phyloP scores from a whole-genome alignment of 768 basidiomycete genomes.

The Mycena crocata region DNA sequence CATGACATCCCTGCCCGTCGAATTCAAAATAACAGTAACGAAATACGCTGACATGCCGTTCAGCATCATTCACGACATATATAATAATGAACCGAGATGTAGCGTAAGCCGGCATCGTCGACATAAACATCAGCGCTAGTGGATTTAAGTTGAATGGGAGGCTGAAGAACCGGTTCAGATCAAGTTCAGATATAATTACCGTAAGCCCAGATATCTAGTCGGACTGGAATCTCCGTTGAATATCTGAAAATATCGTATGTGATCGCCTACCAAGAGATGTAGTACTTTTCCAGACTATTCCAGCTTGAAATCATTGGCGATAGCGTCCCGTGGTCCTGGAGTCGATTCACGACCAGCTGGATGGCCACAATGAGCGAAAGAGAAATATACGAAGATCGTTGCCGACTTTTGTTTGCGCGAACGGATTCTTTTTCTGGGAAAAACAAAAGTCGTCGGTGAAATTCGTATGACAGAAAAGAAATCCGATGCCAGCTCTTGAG shows the following conservation, averaged over 20 bases:
- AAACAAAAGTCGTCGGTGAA: neutral
- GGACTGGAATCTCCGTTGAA: conserved; percentile 3
- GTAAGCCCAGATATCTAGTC: conserved; percentile 53
- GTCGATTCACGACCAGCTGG: conserved; percentile 46
- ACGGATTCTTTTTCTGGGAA: conserved; percentile 52
- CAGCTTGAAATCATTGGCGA: conserved; percentile 48
- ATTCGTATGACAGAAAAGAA: conserved; percentile 36
- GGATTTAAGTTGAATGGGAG: neutral
- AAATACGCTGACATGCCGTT: conserved; percentile 41
- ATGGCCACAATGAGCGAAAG: conserved; percentile 10
- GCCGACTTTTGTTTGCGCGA: conserved; percentile 48
- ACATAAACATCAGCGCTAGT: conserved; percentile 52
- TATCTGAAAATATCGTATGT: neutral
- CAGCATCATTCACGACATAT: neutral
- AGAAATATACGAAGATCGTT: neutral
- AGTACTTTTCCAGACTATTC: conserved; percentile 46
- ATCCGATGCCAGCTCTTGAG: conserved; percentile 54
- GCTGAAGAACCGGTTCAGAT: neutral
- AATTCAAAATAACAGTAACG: conserved; percentile 48
- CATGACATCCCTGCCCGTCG: conserved; percentile 47
- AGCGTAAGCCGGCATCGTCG: conserved; percentile 52
- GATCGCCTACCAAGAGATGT: conserved; percentile 39
- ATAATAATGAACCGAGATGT: conserved; percentile 20
- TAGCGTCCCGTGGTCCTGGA: conserved; percentile 53
- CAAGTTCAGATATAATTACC: conserved; percentile 43